Conservation (phyloP, 306 rosid species). For the Phaseolus lunatus region DNA sequence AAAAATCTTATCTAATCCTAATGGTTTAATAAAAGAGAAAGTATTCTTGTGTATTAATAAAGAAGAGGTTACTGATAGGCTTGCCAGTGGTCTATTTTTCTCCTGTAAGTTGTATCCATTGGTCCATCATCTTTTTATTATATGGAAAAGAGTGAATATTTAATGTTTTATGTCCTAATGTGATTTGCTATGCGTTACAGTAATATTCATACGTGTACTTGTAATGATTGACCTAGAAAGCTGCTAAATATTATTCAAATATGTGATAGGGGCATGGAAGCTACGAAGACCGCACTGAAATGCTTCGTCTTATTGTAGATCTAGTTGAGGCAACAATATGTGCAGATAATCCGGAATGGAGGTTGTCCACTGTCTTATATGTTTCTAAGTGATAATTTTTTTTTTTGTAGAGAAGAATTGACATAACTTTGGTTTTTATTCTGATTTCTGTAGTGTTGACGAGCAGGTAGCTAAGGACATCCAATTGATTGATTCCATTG, state of each 20-base stretch:
- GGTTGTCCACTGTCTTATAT: constrained; percentile 53
- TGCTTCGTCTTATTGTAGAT: constrained; percentile 94
- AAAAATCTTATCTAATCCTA: neutral
- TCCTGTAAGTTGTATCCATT: neutral
- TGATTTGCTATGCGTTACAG: constrained; percentile 27
- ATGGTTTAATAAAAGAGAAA: constrained; percentile 22
- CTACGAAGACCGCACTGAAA: constrained; percentile 94
- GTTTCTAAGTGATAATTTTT: constrained; percentile 18
- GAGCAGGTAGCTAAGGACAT: constrained; percentile 92
- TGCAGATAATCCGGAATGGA: constrained; percentile 96
- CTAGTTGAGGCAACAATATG: constrained; percentile 93
- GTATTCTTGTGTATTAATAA: constrained; percentile 4
- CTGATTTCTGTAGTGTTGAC: constrained; percentile 71
- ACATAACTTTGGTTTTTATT: constrained; percentile 46
- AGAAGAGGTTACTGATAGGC: constrained; percentile 12
- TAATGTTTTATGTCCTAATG: neutral
- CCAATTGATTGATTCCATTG: constrained; percentile 91
- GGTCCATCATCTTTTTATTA: constrained; percentile 2
- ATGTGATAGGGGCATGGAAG: constrained; percentile 90
- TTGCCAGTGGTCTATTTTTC: constrained; percentile 24
- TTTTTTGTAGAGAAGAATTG: constrained; percentile 37
- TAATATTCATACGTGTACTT: neutral
- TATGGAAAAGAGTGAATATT: constrained; percentile 17
- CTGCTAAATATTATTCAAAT: constrained; percentile 25
- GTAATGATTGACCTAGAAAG: constrained; percentile 32